A percentile compares a stretch with the other conserved stretches of the same genome.
Evolutionary conservation across 176 grass and related monocot species (phyloP).

Genomic region (Triticum monococcum): DNA sequence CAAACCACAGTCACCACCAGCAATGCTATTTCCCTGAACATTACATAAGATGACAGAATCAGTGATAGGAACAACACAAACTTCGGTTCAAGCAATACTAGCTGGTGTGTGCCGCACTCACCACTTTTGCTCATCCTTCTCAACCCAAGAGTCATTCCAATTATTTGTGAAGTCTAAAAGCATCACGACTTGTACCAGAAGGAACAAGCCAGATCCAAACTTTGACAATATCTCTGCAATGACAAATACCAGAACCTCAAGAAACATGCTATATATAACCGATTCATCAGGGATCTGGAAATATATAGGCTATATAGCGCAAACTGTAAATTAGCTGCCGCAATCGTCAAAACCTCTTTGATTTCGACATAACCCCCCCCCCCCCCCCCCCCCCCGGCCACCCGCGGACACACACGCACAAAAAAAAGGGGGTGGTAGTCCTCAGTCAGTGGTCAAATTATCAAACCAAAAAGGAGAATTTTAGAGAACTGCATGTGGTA

Average conservation of each 20-base stretch:
- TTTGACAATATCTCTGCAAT: slow-evolving; percentile 86
- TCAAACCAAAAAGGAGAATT: neutral
- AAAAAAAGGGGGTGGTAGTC: neutral
- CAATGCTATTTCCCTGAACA: slow-evolving; percentile 82
- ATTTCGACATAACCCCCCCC: neutral
- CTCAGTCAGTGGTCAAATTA: neutral
- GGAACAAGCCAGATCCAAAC: slow-evolving; percentile 97
- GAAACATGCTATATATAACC: neutral
- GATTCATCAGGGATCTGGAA: neutral
- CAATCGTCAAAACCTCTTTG: neutral
- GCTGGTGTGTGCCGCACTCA: slow-evolving; percentile 19
- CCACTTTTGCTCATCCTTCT: slow-evolving; percentile 98
- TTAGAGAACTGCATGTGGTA: slow-evolving; percentile 4
- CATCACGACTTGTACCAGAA: slow-evolving; percentile 93
- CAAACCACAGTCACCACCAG: slow-evolving; percentile 69
- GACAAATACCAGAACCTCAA: slow-evolving; percentile 3
- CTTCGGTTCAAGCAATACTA: slow-evolving; percentile 11
- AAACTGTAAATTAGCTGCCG: neutral
- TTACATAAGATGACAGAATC: slow-evolving; percentile 33
- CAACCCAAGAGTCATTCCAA: slow-evolving; percentile 97
- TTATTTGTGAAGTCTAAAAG: slow-evolving; percentile 84
- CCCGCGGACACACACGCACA: no score
- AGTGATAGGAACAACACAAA: slow-evolving; percentile 15
- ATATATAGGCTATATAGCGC: neutral
- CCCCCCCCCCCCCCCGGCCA: no score